phyloP scores from a whole-genome alignment of 352 stramenopile species.

The Phytophthora cryptogea region DNA sequence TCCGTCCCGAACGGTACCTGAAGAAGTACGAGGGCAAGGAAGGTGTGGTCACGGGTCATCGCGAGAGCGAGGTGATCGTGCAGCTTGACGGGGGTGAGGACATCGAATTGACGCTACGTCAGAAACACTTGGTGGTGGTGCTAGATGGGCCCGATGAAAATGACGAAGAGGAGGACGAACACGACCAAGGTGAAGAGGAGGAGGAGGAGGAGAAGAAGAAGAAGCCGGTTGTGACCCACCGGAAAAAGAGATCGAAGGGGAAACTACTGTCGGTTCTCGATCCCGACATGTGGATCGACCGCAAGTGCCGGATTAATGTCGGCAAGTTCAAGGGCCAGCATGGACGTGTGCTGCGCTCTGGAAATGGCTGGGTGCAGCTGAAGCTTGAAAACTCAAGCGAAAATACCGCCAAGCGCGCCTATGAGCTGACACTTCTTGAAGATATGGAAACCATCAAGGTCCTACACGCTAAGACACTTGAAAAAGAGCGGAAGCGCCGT shows the following conservation, averaged over 20 bases:
- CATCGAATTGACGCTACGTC: constrained; percentile 54
- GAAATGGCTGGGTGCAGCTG: constrained; percentile 90
- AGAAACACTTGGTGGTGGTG: constrained; percentile 51
- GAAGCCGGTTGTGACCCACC: constrained; percentile 13
- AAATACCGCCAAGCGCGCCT: constrained; percentile 87
- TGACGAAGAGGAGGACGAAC: constrained; percentile 42
- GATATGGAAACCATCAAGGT: constrained; percentile 82
- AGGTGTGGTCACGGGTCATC: constrained; percentile 59
- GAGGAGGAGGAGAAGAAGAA: constrained; percentile 24
- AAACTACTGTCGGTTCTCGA: constrained; percentile 80
- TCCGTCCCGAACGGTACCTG: constrained; percentile 58
- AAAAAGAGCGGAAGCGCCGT: constrained; percentile 61
- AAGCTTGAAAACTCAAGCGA: constrained; percentile 82
- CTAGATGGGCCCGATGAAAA: constrained; percentile 36
- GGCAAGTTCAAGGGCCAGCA: constrained; percentile 85
- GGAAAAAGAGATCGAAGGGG: constrained; percentile 46
- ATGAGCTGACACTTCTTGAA: constrained; percentile 86
- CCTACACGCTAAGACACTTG: constrained; percentile 69
- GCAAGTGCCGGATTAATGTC: constrained; percentile 86
- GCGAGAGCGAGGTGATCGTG: constrained; percentile 45
- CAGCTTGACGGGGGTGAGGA: constrained; percentile 60
- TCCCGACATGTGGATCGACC: constrained; percentile 89
- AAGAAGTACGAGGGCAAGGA: constrained; percentile 77
- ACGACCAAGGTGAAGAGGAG: constrained; percentile 33
- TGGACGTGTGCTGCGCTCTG: constrained; percentile 78